Evolutionary conservation across 139 green algal genomes (phyloP), one percentile per base, ranked within the genome.

Genomic region (Limnomonas spitsbergensis): DNA sequence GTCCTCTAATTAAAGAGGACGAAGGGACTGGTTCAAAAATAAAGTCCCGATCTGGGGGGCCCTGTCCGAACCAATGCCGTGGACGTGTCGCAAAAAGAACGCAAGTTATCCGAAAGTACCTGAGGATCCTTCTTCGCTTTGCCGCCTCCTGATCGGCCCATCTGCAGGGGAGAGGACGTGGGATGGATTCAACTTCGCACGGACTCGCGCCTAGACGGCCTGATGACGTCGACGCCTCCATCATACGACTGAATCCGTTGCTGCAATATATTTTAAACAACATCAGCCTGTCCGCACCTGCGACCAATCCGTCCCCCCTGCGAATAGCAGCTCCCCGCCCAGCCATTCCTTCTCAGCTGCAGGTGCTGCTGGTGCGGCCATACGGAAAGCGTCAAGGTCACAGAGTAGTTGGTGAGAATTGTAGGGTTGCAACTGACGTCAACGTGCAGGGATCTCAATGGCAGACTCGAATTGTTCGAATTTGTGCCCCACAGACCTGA

Each of bases 301-400:
- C 3, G 80, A 77, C 78, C 79, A 95, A 76, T 95, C 91, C 0
- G 92, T 97, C 37, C 85, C 89, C 1, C 93, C 93, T 24, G 81
- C 85, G 69, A 91, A 92, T 9, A 97, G 36, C n/a, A 97, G 54
- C 31, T 89, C 84, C 2, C 91, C 90, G 0, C 82, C 88, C 29
- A 79, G 69, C 80, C 80, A 88, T 54, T 80, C 66, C 6, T 53
- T 3, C 1, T 53, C 32, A 31, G 66, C n/a, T 53, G 74, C 80
- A 32, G 80, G 9, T 9, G n/a, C 56, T 61, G 47, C 20, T 29
- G 47, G 14, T 29, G 47, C 47, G 14, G 47, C 47, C 47, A 61
- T 61, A 61, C n/a, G n/a, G n/a, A n/a, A n/a, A n/a, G n/a, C n/a
- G n/a, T n/a, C n/a, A n/a, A n/a, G n/a, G n/a, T n/a, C n/a, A n/a